Evolutionary conservation across 2,329 filamentous ascomycete species (phyloP).

Genomic region (Arthrinium phaeospermum): DNA sequence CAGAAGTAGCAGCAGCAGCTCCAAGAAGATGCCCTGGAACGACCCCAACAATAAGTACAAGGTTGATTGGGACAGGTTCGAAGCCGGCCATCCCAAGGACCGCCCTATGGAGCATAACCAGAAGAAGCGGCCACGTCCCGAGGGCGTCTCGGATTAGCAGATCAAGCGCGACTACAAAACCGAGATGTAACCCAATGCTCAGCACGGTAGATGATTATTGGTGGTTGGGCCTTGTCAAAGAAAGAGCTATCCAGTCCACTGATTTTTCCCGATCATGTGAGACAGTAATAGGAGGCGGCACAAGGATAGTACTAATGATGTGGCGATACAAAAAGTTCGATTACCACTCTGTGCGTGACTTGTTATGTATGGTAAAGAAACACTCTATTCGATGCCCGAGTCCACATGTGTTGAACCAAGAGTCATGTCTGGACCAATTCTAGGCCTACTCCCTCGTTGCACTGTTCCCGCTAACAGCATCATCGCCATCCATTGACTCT

Average conservation of each 20-base stretch:
- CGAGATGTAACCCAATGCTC: neutral
- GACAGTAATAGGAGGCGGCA: neutral
- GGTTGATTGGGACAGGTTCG: neutral
- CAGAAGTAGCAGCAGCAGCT: neutral
- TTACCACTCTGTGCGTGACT: neutral
- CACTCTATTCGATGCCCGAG: neutral
- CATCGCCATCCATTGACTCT: neutral
- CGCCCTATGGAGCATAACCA: neutral
- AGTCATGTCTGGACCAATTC: neutral
- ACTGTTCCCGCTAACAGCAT: neutral
- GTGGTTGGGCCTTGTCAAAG: neutral
- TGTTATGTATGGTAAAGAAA: neutral
- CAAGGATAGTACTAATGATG: neutral
- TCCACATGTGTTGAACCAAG: neutral
- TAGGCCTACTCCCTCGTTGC: neutral
- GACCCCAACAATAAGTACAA: neutral
- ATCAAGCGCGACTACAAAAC: neutral
- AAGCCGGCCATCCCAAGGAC: neutral
- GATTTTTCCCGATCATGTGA: neutral
- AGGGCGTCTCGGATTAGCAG: neutral
- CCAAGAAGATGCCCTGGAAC: neutral
- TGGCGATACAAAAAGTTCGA: neutral
- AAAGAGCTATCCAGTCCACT: too few relatives aligned
- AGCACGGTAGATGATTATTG: neutral
- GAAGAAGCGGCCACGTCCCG: neutral